Evolutionary conservation across 2,329 filamentous ascomycete species (phyloP), one percentile per base, ranked within the genome.

Genomic region (Parafenestella ontariensis): DNA sequence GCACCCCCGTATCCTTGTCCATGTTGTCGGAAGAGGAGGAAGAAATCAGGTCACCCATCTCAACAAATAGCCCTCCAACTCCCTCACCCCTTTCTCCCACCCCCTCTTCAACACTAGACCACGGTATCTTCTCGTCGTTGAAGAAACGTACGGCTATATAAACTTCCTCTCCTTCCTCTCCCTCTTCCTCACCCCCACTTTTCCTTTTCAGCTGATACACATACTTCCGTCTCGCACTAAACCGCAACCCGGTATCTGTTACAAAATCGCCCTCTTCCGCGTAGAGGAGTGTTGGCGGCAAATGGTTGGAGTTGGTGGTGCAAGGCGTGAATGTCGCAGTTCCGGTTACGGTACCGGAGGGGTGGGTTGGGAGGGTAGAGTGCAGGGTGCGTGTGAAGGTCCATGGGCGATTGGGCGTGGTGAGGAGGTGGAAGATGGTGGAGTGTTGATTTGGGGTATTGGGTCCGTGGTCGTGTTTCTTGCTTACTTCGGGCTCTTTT

Each of bases 21-120:
- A 11, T 33, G 10, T 20, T 2, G 4, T 5, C 21, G n/a, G n/a
- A n/a, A n/a, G n/a, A n/a, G n/a, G n/a, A n/a, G n/a, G n/a, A n/a
- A n/a, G n/a, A n/a, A n/a, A n/a, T 17, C 28, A 77, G 60, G 5
- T 73, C 43, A 51, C 90, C 84, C n/a, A 93, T 77, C 61, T 89
- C 83, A 60, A 93, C 89, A 68, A 94, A 94, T 18, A 93, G 75
- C 52, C 91, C 91, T 64, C 92, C 90, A 0, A 88, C 85, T 3
- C 82, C 81, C 49, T 79, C 79, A 0, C 57, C 59, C 3, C 41
- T 31, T 0, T 10, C 18, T 7, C 55, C 65, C 54, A 53, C 56
- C 2, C 57, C 58, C 31, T 54, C 44, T 2, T 33, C 47, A 10
- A 36, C 39, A 1, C 23, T 44, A 0, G 48, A 41, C 3, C 29